Conservation (phyloP, 768 basidiomycete species). For the Tulasnella sp. region DNA sequence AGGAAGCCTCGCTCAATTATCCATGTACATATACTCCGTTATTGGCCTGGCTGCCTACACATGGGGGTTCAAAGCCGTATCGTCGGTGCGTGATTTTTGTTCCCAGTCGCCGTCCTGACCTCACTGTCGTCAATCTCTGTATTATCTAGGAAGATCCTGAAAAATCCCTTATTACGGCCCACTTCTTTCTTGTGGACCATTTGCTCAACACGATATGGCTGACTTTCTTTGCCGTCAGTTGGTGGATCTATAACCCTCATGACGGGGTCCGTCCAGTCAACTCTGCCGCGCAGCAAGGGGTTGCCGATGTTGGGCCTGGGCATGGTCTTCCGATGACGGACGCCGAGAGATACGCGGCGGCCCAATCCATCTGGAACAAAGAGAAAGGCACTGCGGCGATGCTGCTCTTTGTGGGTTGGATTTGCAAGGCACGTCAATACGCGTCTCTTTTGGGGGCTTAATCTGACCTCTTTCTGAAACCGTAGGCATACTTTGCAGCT, state of each 20-base stretch:
- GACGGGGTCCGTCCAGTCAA: constrained; percentile 72
- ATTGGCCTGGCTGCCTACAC: constrained; percentile 62
- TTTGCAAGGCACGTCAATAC: constrained; percentile 55
- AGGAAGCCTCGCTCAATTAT: constrained; percentile 83
- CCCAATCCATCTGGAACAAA: constrained; percentile 72
- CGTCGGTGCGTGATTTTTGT: constrained; percentile 46
- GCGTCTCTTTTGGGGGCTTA: background rate
- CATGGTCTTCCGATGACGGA: constrained; percentile 40
- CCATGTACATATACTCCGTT: constrained; percentile 87
- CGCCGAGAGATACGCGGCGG: constrained; percentile 55
- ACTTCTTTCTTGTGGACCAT: constrained; percentile 87
- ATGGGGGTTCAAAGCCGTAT: constrained; percentile 82
- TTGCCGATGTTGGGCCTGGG: constrained; percentile 41
- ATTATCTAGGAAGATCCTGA: constrained; percentile 77
- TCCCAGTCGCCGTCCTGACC: constrained; percentile 3
- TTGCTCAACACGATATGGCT: constrained; percentile 83
- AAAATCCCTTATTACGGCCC: constrained; percentile 77
- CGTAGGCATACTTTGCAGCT: constrained; percentile 79
- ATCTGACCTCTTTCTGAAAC: background rate
- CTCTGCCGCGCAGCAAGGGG: constrained; percentile 76
- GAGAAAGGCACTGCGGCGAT: constrained; percentile 74
- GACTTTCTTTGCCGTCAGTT: constrained; percentile 75
- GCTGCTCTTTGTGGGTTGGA: constrained; percentile 74
- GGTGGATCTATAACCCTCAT: constrained; percentile 89
- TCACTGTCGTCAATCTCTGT: constrained; percentile 13